A percentile compares a stretch with the other conserved stretches of the same genome.
phyloP scores from a whole-genome alignment of 163 green algal species.

The Coccomyxa subellipsoidea region DNA sequence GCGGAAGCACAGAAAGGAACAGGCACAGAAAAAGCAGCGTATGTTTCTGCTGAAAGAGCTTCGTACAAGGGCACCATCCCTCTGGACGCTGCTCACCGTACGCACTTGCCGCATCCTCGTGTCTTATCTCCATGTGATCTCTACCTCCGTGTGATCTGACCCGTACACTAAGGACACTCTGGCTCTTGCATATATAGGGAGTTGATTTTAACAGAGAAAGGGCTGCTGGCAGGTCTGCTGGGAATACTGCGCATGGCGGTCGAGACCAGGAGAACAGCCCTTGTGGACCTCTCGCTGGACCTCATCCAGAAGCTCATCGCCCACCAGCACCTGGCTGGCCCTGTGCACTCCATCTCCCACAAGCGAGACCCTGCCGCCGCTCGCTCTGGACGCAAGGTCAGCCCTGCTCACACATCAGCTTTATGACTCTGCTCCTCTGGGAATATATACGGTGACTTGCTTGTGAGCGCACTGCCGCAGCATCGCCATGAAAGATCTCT shows the following conservation, averaged over 20 bases:
- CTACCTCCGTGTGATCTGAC: no score
- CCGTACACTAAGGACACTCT: no score
- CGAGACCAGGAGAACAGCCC: conserved; percentile 56
- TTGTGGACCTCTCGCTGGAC: conserved; percentile 81
- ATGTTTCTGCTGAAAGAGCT: not conserved
- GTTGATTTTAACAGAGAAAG: no score
- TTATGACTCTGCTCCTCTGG: no score
- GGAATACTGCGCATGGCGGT: conserved; percentile 64
- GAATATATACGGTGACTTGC: not conserved
- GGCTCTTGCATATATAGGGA: no score
- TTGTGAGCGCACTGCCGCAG: not conserved
- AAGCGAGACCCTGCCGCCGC: conserved; percentile 25
- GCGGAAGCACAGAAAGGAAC: not conserved
- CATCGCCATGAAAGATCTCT: not conserved
- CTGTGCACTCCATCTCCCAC: conserved; percentile 38
- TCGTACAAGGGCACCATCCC: not conserved
- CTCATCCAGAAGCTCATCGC: conserved; percentile 84
- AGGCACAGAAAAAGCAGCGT: not conserved
- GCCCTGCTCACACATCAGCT: no score
- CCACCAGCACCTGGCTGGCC: conserved; percentile 49
- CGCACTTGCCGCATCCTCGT: not conserved
- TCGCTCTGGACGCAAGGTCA: not conserved
- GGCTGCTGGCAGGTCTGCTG: conserved; percentile 57
- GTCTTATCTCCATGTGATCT: no score
- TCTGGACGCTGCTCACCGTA: not conserved